A percentile compares a stretch with the other conserved stretches of the same genome.
Evolutionary conservation across 441 rosid genomes (phyloP).

Genomic region (Theobroma grandiflorum): DNA sequence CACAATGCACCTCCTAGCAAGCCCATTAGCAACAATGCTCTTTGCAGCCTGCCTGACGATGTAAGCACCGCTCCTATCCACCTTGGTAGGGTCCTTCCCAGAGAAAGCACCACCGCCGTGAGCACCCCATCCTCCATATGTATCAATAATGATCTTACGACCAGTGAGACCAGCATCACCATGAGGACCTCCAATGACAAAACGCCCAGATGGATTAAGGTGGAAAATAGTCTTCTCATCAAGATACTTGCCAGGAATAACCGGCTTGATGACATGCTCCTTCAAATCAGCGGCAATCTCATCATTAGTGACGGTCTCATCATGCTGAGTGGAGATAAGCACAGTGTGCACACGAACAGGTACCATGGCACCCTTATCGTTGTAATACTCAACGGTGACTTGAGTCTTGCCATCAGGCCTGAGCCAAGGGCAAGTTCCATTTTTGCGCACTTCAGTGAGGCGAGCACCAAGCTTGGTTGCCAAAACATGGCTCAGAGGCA

Average conservation of each 20-base stretch:
- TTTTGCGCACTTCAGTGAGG: conserved; percentile 64
- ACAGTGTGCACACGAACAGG: conserved; percentile 71
- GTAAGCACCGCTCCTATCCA: conserved; percentile 68
- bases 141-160: conserved; percentile 73
- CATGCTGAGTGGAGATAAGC: conserved; percentile 69
- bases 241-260: conserved; percentile 63
- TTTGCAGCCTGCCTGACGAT: conserved; percentile 75
- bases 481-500: conserved; percentile 61
- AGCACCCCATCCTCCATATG: conserved; percentile 78
- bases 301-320: conserved; percentile 71
- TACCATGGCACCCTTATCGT: conserved; percentile 71
- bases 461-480: conserved; percentile 62
- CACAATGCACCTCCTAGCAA: conserved; percentile 67
- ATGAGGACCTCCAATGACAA: conserved; percentile 78
- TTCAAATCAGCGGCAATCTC: conserved; percentile 67
- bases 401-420: conserved; percentile 79
- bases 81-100: conserved; percentile 69
- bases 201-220: conserved; percentile 70
- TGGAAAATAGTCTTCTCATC: conserved; percentile 79
- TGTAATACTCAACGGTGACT: conserved; percentile 70
- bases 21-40: conserved; percentile 70
- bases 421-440: conserved; percentile 65
- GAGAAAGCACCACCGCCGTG: conserved; percentile 78
- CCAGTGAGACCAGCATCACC: conserved; percentile 77
- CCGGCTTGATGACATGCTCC: conserved; percentile 67